Conservation (phyloP, 139 green algal genomes). For the Chlorella sp. region DNA sequence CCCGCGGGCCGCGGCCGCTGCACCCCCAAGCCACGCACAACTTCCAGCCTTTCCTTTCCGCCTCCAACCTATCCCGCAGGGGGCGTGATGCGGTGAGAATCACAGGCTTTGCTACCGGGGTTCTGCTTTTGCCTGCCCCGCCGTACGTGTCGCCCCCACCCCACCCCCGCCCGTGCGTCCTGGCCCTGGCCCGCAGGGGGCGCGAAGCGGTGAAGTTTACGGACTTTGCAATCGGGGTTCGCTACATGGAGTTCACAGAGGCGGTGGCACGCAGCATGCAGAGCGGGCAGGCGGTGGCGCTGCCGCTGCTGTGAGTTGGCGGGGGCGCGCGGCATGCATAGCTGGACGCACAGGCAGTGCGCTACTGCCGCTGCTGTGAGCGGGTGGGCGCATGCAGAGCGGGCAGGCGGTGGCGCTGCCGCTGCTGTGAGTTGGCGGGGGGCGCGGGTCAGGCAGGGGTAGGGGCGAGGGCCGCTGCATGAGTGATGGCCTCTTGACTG, state of each 20-base stretch:
- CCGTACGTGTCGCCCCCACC: too few species aligned
- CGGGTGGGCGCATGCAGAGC: background rate
- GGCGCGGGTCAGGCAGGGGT: too few species aligned
- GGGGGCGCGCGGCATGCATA: conserved; percentile 12
- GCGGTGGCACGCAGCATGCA: conserved; percentile 38
- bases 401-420: conserved; percentile 30
- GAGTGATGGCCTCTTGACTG: too few species aligned
- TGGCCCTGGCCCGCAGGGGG: background rate
- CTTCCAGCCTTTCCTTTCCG: too few species aligned
- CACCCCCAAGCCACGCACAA: too few species aligned
- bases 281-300: conserved; percentile 25
- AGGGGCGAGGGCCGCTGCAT: too few species aligned
- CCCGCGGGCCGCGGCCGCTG: too few species aligned
- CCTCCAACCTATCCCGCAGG: too few species aligned
- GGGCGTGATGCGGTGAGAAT: conserved; percentile 3
- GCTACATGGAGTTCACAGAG: conserved; percentile 58
- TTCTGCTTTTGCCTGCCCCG: too few species aligned
- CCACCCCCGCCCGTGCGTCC: background rate
- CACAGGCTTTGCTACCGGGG: conserved; percentile 27
- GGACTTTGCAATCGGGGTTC: conserved; percentile 19
- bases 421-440: too few species aligned
- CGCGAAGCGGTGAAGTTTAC: conserved; percentile 25
- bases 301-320: conserved; percentile 26
- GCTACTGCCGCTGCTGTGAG: conserved; percentile 8
- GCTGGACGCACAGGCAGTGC: conserved; percentile 20